Base-by-base conservation (phyloP, 805 yeast species). In the Starmerella khaoyaiensis region DNA sequence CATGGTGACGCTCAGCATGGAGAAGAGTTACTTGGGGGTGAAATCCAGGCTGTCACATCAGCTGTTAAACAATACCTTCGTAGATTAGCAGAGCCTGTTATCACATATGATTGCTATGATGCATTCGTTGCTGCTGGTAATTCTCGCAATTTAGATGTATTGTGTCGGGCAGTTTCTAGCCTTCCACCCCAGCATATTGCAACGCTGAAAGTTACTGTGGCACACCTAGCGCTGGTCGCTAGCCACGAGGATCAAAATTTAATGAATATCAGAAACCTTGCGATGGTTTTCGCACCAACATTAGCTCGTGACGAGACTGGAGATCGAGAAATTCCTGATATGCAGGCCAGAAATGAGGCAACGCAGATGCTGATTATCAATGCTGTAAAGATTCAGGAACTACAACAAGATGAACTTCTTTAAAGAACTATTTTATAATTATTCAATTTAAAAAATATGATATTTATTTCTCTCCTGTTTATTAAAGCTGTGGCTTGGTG, bases 271-370 rank as follows among this genome's bases (percentile, higher is more conserved):
- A 75, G 75, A 57, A 84, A 90, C 51, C 60, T 90, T 36, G 76
- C 94, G 0, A 82, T 90, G 30, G 95, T 87, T 6, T 90, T 90
- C 65, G 94, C 95, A 1, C 97, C 98, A 3, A 83, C 95, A 6
- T 60, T 90, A 30, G 77, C 84, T 0, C 68, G 94, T 33, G 94
- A 83, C 50, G 61, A 67, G 41, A 68, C 74, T 28, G 86, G 93
- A 6, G 83, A 79, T 46, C 69, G 76, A 37, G 98, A 90, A 56
- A 72, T 90, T 56, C 52, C 65, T 37, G 97, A 90, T 56, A 82
- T 83, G 79, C 79, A 78, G 19, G 68, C 73, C 35, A 70, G 87
- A 54, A 83, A 81, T 46, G 77, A 72, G 26, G 73, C 76, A 20
- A 77, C 90, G 4, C 94, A 83, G 55, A 68, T 79, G 48, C 58